Percentiles rank a stretch among this genome's conserved stretches.
Conservation (phyloP, 1,284 basidiomycete species). For the Puccinia sorghi region DNA sequence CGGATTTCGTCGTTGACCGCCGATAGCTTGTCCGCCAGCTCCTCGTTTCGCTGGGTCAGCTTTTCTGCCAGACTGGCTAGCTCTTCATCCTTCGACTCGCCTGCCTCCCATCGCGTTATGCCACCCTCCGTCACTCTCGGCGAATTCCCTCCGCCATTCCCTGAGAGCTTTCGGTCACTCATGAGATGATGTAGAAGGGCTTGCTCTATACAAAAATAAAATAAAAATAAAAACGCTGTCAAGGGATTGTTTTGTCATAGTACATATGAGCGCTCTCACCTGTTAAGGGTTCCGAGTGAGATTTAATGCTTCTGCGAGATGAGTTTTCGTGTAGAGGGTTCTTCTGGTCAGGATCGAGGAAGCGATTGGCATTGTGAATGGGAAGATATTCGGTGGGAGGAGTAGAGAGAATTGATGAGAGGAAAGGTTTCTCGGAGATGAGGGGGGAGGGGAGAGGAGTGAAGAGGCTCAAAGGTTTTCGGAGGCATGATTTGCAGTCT, state of each 20-base stretch:
- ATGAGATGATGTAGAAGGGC: no score
- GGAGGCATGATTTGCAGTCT: background rate
- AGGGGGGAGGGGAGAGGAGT: slow-evolving; percentile 17
- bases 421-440: slow-evolving; percentile 23
- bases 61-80: slow-evolving; percentile 16
- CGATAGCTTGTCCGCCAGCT: background rate
- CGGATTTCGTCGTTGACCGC: background rate
- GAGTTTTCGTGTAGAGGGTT: no score
- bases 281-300: no score
- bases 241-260: no score
- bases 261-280: no score
- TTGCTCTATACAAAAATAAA: no score
- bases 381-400: slow-evolving; percentile 18
- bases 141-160: no score
- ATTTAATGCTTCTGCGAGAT: no score
- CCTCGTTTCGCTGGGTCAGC: background rate
- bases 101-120: slow-evolving; percentile 14
- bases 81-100: slow-evolving; percentile 30
- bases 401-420: slow-evolving; percentile 15
- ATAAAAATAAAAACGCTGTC: no score
- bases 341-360: no score
- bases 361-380: no score
- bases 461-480: slow-evolving; percentile 17
- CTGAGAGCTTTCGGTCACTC: no score
- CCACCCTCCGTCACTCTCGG: background rate